Base-by-base conservation (phyloP, 352 stramenopile genomes). In the Globisporangium megalacanthum region DNA sequence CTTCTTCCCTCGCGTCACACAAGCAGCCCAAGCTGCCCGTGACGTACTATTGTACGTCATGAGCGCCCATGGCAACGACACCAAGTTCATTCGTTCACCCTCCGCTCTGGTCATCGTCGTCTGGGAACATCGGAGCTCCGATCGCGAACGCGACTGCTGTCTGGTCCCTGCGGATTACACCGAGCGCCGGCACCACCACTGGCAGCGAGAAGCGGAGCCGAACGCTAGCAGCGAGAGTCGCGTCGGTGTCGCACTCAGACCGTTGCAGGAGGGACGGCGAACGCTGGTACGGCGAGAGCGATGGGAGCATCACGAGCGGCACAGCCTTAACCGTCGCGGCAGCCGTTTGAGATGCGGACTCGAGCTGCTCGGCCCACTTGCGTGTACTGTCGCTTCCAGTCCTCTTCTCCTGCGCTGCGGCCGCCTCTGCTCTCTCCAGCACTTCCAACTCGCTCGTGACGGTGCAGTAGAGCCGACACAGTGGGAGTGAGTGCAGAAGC, bases 121-220 rank as follows among this genome's bases (percentile, higher is more conserved):
- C 45, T 9, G 54, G 49, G 54, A 77, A 74, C 41, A 74, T 52
- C 0, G 66, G 57, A 1, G 71, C 48, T 15, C 48, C 62, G 9
- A 77, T 57, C 11, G 67, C 66, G 37, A 74, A 61, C 5, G 52
- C 20, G 6, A 54, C 33, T 11, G 15, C 35, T 10, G 59, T 61
- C 8, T 53, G 41, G 3, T 70, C 56, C 1, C 58, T 42, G n/a
- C 33, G 44, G 10, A 54, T 53, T 7, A 31, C 25, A 4, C 55
- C 56, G 15, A 74, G 47, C 19, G 56, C 59, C 19, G 65, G 55
- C 2, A 68, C 31, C 15, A 59, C 54, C 4, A 22, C 10, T 14
- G 56, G 9, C 2, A 76, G 49, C 15, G 62, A 58, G 20, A 57
- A 33, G 3, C 45, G 17, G 9, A 70, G 25, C 1, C 33, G 36